Evolutionary conservation across 2,329 filamentous ascomycete species (phyloP), one percentile per base, ranked within the genome.

Genomic region (Hysterium pulicare): DNA sequence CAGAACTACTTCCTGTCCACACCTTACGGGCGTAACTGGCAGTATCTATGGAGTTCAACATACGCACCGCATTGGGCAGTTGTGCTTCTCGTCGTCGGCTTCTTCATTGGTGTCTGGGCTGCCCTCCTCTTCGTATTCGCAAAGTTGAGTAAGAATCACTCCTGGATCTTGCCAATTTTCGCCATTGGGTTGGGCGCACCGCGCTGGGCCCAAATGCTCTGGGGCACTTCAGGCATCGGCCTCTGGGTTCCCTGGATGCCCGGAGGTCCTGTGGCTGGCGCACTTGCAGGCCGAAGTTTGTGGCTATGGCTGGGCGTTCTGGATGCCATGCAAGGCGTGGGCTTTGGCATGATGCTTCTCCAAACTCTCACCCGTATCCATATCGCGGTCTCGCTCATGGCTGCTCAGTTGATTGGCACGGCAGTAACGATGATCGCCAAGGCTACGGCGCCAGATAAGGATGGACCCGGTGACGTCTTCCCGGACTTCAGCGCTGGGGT

Each of bases 221-320:
- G 81, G 81, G 77, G 74, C 10, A 77, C 75, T 7, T 79, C 76
- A 9, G 74, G 75, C 13, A 74, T 82, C 42, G 82, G 79, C 4
- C 67, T 74, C 31, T 83, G 77, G 54, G 64, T 84, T 2, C 81
- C 81, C 4, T 34, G 32, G 32, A 34, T 37, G 34, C 76, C 75
- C 9, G 78, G 78, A 33, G 65, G 67, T 2, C 72, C 74, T 17
- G 61, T 77, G 1, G 71, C 72, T 7, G 73, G 75, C 3, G 77
- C 81, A 0, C 58, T 84, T 1, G 61, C 78, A 9, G 77, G 77
- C 2, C 70, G 81, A 32, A 65, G 69, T 42, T 62, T 84, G 4
- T 84, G 82, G 81, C 71, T 84, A 13, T 84, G 81, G 80, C 73
- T 85, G 0, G 81, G 81, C 31, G 72, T 83, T 5, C 68, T 84